phyloP scores from a whole-genome alignment of 768 basidiomycete genomes.

The Cantharellus anzutake region DNA sequence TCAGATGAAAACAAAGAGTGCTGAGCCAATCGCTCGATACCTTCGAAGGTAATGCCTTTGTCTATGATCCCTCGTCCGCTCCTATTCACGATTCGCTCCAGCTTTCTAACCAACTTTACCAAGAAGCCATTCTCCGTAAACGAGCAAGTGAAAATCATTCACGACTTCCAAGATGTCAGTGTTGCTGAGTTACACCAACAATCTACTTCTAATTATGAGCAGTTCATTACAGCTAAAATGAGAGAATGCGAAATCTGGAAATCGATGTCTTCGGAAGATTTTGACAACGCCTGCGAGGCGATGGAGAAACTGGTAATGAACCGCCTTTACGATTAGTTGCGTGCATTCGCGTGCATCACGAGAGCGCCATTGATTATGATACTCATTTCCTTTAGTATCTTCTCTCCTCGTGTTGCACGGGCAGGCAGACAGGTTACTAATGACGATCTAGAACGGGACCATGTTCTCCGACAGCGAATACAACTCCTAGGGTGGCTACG shows the following conservation, averaged over 20 bases:
- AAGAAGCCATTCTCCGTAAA: slow-evolving; percentile 81
- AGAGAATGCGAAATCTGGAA: slow-evolving; percentile 67
- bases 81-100: slow-evolving; percentile 17
- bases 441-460: slow-evolving; percentile 93
- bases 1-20: slow-evolving; percentile 74
- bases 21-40: slow-evolving; percentile 90
- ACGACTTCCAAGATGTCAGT: slow-evolving; percentile 75
- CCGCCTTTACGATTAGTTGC: slow-evolving; percentile 77
- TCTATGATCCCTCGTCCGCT: background rate
- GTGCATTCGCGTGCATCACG: background rate
- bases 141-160: slow-evolving; percentile 90
- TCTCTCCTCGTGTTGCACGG: slow-evolving; percentile 65
- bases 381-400: slow-evolving; percentile 41
- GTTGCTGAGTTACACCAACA: background rate
- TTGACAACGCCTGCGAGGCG: slow-evolving; percentile 93
- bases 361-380: slow-evolving; percentile 17
- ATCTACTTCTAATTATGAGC: background rate
- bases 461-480: slow-evolving; percentile 76
- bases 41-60: slow-evolving; percentile 58
- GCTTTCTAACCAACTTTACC: slow-evolving; percentile 83
- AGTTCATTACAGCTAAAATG: slow-evolving; percentile 91
- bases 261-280: slow-evolving; percentile 57
- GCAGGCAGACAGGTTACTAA: slow-evolving; percentile 58
- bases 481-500: slow-evolving; percentile 80
- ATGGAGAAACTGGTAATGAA: slow-evolving; percentile 99